Evolutionary conservation across 805 yeast genomes (phyloP), one percentile per base, ranked within the genome.

Genomic region (Metschnikowia colocasiae): DNA sequence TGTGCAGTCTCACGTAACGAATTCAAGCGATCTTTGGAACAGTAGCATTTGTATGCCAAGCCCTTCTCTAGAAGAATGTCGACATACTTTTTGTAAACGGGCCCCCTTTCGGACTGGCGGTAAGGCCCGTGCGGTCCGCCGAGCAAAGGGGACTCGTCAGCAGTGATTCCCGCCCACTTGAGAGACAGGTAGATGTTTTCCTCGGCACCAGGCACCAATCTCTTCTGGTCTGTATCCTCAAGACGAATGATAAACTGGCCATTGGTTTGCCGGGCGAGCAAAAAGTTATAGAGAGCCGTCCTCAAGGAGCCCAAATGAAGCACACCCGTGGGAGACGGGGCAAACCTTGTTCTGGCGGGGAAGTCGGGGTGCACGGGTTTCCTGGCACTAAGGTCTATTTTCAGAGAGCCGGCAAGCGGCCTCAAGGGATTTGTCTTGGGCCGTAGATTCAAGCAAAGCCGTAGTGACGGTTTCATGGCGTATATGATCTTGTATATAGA

Each of bases 261-360:
- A 0, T 80, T 79, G 0, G 96, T 88, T 45, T 78, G 74, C 56
- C 73, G 80, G 0, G 99, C 98, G 13, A 87, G 67, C 15, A 94
- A 64, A 58, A 83, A 94, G 64, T 94, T 94, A 67, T 89, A 94
- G 16, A 94, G 65, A 0, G 98, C 98, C 0, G 99, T 94, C 62
- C 99, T 71, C 39, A 94, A 62, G 0, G 97, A 91, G 0, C 99
- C 99, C 49, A 94, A 63, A 62, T 94, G 99, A n/a, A 94, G 72
- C 51, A 80, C 80, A 0, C 99, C 99, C 0, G 99, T 94, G 1
- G 99, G 99, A 1, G 97, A 90, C 0, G 99, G 99, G 0, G 99
- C 99, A 66, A 94, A 94, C 53, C 99, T 69, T 1, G 98, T 87
- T 54, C 97, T 67, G 0, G 82, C 95, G 0, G 94, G 89, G 0